These are phyloP conservation scores for Phytophthora citrophthora DNA, from an alignment of 352 stramenopile species.

Conservation along the genomic window DNA sequence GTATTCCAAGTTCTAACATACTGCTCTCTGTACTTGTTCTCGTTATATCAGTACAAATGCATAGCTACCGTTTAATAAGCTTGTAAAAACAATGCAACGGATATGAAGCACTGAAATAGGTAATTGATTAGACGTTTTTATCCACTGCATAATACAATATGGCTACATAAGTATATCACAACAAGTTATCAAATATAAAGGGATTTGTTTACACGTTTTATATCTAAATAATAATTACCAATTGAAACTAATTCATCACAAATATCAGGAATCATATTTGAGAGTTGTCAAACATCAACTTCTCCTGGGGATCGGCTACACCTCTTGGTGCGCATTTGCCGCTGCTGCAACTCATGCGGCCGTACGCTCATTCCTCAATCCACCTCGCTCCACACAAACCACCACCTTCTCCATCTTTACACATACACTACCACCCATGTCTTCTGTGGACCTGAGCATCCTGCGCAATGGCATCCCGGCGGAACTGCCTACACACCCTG, in stretches of 20 bases:
- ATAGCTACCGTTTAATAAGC: neutral
- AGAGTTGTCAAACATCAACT: constrained; percentile 25
- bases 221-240: neutral
- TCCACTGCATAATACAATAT: neutral
- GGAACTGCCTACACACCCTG: constrained; percentile 58
- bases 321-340: constrained; percentile 18
- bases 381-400: constrained; percentile 12
- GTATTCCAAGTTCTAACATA: neutral
- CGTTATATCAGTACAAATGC: neutral
- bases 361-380: constrained; percentile 32
- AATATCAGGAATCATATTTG: neutral
- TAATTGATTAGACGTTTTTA: constrained; percentile 25
- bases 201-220: no score
- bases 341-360: constrained; percentile 6
- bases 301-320: constrained; percentile 15
- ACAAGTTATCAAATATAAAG: neutral
- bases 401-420: neutral
- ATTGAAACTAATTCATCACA: neutral
- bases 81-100: neutral
- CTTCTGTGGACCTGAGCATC: constrained; percentile 55
- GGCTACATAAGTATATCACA: neutral
- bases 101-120: constrained; percentile 19
- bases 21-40: neutral
- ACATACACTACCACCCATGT: constrained; percentile 20
- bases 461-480: constrained; percentile 55